Evolutionary conservation across 305 asterid species (phyloP), one percentile per base, ranked within the genome.

Genomic region (Euphrasia arctica): DNA sequence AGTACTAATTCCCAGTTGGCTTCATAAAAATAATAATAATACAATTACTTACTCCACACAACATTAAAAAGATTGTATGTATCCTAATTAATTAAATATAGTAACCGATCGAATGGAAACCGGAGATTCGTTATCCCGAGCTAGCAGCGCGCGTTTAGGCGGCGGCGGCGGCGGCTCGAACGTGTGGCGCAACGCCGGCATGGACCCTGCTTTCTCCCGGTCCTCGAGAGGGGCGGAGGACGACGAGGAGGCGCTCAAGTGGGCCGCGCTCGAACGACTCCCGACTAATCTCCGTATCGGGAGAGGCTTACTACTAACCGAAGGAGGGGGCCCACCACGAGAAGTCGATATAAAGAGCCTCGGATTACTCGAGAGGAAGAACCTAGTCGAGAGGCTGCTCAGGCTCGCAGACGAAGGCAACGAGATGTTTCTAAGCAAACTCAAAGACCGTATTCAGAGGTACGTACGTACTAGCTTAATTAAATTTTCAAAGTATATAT

Each of bases 251-350:
- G 96, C 97, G 2, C 68, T 93, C 32, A 90, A 74, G 74, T 93
- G 98, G 98, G 98, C 98, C 4, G 90, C 97, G 25, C 54, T 90
- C 32, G 96, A 93, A 79, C 87, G 78, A 58, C 94, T 93, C 9
- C 97, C 98, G 0, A 93, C 96, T 0, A 74, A 77, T 60, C 78
- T 81, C 34, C 97, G 97, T 31, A 75, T 93, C 25, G 68, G 81
- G 64, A 79, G 93, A 73, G 98, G 97, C 15, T 18, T 18, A 18
- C 76, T 93, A 29, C 9, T 36, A 8, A 68, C 77, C 12, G 94
- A 74, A 70, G 90, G 71, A 50, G 76, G 77, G 57, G 99, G 97
- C 2, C 78, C 81, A 1, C 70, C 22, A 18, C 22, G 79, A 63
- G 97, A 93, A 60, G 72, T 93, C 15, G 96, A 93, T 49, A 69